Base-by-base conservation (phyloP, 2,329 filamentous ascomycete species). In the Ascochyta pisi region DNA sequence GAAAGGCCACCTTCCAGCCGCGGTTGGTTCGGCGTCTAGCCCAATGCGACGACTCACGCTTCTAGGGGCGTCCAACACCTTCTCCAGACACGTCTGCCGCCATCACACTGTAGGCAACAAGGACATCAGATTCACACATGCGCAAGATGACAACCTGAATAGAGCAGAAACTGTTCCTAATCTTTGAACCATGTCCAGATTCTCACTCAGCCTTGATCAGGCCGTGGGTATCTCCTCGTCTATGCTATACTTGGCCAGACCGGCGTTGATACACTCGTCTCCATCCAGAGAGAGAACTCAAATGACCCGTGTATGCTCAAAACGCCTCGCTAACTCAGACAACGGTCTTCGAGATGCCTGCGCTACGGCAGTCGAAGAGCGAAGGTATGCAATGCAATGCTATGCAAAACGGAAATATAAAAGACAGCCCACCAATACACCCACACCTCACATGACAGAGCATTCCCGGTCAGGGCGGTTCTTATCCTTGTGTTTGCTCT, bases 381-480 rank as follows among this genome's bases (percentile, higher is more conserved):
- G 37, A 27, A 35, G 33, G 19, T 19, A 19, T 19, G 19, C 35
- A 4, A 54, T 50, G 53, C 53, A 43, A 51, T 29, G 42, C 47
- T 48, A 42, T 44, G 29, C 47, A 39, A 48, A 43, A 45, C 47
- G 23, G 13, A 27, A 50, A 45, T 24, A 7, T 15, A 50, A 23
- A 26, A 37, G 41, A 4, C 44, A 13, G 15, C 2, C 6, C 12
- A n/a, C 13, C 3, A 35, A 13, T 42, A 37, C 31, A 47, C n/a
- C 26, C 26, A 23, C 34, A 23, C 22, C 4, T 71, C 65, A 81
- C 79, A 80, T 80, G 8, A 80, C 64, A 46, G 68, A 54, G 60
- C 79, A 81, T 55, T 81, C 78, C 33, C 78, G 62, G 47, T 80
- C 78, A 24, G 78, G 77, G 29, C 72, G 64, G 48, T 60, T 65